Evolutionary conservation across 768 basidiomycete species (phyloP).

Genomic region (Phaeotremella fagi): DNA sequence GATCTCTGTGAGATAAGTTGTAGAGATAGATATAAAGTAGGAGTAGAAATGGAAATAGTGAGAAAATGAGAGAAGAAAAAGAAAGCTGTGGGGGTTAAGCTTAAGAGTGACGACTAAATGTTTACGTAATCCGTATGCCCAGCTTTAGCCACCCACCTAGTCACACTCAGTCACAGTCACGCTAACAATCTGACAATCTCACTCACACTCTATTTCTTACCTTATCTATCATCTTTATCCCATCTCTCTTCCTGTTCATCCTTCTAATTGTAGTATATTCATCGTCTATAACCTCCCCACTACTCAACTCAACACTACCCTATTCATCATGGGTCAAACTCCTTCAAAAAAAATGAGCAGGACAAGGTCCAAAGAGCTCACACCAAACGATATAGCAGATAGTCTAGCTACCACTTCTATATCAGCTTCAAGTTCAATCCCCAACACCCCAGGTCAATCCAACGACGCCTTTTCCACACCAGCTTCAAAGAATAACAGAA

Average conservation of each 20-base stretch:
- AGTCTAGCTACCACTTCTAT: slow-evolving; percentile 26
- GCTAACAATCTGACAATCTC: no score
- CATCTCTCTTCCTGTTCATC: background rate
- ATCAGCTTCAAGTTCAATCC: slow-evolving; percentile 7
- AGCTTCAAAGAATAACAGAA: slow-evolving; percentile 2
- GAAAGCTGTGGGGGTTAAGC: background rate
- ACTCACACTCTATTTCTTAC: background rate
- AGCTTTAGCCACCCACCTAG: no score
- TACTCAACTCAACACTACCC: background rate
- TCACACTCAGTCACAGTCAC: no score
- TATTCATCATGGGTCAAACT: slow-evolving; percentile 37
- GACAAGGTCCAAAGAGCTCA: slow-evolving; percentile 46
- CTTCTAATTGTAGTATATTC: no score
- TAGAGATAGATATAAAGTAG: background rate
- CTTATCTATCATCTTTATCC: no score
- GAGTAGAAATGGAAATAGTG: background rate
- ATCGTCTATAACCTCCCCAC: slow-evolving; percentile 1
- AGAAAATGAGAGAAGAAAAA: background rate
- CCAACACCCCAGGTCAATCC: slow-evolving; percentile 12
- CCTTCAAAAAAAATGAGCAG: slow-evolving; percentile 46
- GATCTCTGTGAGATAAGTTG: no score
- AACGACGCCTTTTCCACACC: slow-evolving; percentile 7
- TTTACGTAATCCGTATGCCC: no score
- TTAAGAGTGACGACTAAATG: background rate
- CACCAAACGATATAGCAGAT: slow-evolving; percentile 38